These are phyloP conservation scores for Naganishia albida DNA, from an alignment of 1,284 basidiomycete genomes.

Conservation along the genomic window DNA sequence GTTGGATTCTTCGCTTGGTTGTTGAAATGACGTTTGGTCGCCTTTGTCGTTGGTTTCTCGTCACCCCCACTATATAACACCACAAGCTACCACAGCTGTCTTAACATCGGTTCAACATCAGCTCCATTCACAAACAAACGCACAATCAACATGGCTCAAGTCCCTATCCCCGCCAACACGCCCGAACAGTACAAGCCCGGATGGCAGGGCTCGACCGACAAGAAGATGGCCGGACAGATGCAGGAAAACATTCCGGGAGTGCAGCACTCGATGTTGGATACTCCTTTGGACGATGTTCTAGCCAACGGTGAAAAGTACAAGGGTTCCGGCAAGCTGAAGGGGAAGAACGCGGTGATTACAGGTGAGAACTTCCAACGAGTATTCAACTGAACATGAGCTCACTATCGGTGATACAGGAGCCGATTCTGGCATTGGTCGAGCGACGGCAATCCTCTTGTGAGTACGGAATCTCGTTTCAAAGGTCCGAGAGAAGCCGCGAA, in stretches of 20 bases:
- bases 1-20: too few relatives aligned
- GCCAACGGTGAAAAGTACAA: slow-evolving; percentile 57
- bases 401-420: slow-evolving; percentile 40
- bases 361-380: too few relatives aligned
- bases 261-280: slow-evolving; percentile 41
- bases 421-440: slow-evolving; percentile 56
- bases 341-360: slow-evolving; percentile 53
- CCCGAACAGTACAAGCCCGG: slow-evolving; percentile 49
- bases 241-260: slow-evolving; percentile 47
- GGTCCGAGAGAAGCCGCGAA: neutral
- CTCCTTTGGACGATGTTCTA: slow-evolving; percentile 59
- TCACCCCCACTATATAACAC: too few relatives aligned
- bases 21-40: too few relatives aligned
- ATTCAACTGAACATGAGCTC: too few relatives aligned
- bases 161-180: slow-evolving; percentile 40
- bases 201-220: slow-evolving; percentile 34
- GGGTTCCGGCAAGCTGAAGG: slow-evolving; percentile 54
- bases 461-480: slow-evolving; percentile 18
- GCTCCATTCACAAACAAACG: neutral
- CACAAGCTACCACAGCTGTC: too few relatives aligned
- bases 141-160: slow-evolving; percentile 26
- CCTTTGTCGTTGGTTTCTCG: too few relatives aligned
- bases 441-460: slow-evolving; percentile 46
- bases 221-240: slow-evolving; percentile 41
- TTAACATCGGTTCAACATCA: too few relatives aligned